Evolutionary conservation across 495 filamentous ascomycete species (phyloP), one percentile per base, ranked within the genome.

Genomic region (Podospora appendiculata): DNA sequence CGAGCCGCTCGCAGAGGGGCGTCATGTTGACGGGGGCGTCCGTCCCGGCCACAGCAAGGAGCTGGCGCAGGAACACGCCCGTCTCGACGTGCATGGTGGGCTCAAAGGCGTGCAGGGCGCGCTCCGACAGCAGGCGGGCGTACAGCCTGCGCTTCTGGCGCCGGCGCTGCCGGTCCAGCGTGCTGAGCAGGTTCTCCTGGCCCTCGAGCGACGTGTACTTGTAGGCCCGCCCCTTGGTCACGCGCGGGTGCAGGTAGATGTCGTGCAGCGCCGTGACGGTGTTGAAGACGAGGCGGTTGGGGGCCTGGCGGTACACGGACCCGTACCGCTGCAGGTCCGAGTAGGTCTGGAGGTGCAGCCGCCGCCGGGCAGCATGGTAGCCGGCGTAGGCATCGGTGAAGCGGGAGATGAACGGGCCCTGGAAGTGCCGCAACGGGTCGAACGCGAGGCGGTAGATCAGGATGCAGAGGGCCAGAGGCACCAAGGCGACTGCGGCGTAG

Each of bases 401-500:
- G 33, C 67, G 70, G n/a, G 68, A 73, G 0, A 75, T 43, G 8
- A 73, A 59, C 0, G 79, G 79, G 0, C 79, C 79, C 0, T 77
- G 79, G 49, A 78, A 81, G 41, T 68, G 68, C 3, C 69, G 58
- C 1, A 79, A 58, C 5, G 76, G 77, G 48, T 80, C 75, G 48
- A 79, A 63, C 18, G 13, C 10, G 39, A 50, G 35, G 6, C 48
- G 48, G 19, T 50, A 50, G 36, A 25, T 25, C 2, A 25, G 25
- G 25, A 25, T 25, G 25, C 25, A 25, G 25, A 25, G 25, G 25
- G 25, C 25, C 25, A 25, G 25, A 25, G 25, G 25, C 25, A 25
- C 2, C 25, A 25, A 25, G 2, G 5, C 25, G 5, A 25, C 25
- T 5, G 25, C 5, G 25, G 25, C 25, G 5, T 25, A 25, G 25